These are phyloP conservation scores for Zalaria obscura DNA, from an alignment of 2,329 filamentous ascomycete species.

Conservation along the genomic window DNA sequence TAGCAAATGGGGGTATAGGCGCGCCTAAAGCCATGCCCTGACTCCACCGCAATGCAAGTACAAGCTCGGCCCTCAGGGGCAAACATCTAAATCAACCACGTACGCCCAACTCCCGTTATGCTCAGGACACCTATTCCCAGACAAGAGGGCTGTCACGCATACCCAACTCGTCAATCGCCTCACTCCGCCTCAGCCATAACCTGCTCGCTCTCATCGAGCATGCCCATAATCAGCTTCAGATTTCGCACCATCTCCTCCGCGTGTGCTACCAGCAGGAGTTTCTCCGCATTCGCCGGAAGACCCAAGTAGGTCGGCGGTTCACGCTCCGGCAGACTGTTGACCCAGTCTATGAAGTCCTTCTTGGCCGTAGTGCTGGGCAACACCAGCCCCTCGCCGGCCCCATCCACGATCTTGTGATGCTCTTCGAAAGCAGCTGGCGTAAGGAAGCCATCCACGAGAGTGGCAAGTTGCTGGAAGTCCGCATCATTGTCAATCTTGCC, in stretches of 20 bases:
- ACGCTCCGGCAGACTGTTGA: conserved; percentile 80
- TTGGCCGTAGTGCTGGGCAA: conserved; percentile 72
- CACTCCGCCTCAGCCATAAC: conserved; percentile 38
- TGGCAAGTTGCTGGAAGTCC: conserved; percentile 61
- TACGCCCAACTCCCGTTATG: not conserved
- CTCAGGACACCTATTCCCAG: not conserved
- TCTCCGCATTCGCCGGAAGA: conserved; percentile 90
- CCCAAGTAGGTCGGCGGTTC: conserved; percentile 94
- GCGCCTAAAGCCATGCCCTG: not conserved
- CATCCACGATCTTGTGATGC: conserved; percentile 75
- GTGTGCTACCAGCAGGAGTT: conserved; percentile 76
- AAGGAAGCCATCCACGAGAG: conserved; percentile 63
- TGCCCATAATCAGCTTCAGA: conserved; percentile 67
- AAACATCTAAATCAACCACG: not conserved
- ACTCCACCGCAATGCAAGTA: not conserved
- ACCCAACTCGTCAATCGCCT: not conserved
- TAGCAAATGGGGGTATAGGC: not conserved
- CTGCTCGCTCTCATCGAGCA: conserved; percentile 90
- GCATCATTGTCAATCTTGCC: conserved; percentile 90
- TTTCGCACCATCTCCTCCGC: conserved; percentile 75
- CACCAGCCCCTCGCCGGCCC: conserved; percentile 40
- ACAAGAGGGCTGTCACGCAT: not conserved
- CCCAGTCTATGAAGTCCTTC: conserved; percentile 80
- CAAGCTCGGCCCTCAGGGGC: no score
- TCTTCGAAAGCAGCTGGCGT: conserved; percentile 85